Evolutionary conservation across 2,329 filamentous ascomycete species (phyloP).

Genomic region (Aureobasidium sp.): DNA sequence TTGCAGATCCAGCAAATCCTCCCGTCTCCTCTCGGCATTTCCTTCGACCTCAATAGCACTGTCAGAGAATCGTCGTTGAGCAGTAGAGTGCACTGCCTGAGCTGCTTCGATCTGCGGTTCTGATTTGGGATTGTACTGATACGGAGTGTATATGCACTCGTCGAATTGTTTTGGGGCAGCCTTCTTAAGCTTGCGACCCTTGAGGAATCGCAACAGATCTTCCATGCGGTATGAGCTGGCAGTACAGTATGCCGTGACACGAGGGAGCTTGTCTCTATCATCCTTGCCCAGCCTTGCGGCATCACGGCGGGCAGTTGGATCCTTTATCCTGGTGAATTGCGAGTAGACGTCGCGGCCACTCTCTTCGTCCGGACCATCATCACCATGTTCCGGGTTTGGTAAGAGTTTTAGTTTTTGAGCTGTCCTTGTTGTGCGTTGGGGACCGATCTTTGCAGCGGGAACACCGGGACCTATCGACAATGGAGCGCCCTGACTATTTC

Average conservation of each 20-base stretch:
- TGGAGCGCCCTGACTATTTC: constrained; percentile 71
- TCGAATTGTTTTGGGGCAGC: constrained; percentile 89
- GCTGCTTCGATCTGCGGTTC: constrained; percentile 23
- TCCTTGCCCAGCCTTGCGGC: constrained; percentile 89
- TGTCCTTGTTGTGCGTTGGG: constrained; percentile 89
- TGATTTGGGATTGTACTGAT: constrained; percentile 56
- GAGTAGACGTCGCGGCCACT: constrained; percentile 94
- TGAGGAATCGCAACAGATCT: constrained; percentile 80
- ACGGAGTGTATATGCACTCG: constrained; percentile 95
- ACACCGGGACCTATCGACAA: constrained; percentile 35
- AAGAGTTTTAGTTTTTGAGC: constrained; percentile 97
- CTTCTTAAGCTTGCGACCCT: constrained; percentile 72
- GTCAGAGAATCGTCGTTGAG: constrained; percentile 62
- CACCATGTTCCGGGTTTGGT: constrained; percentile 77
- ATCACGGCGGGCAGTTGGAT: constrained; percentile 85
- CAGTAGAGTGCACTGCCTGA: constrained; percentile 31
- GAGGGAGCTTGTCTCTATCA: constrained; percentile 75
- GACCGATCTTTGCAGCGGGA: constrained; percentile 69
- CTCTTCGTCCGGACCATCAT: constrained; percentile 75
- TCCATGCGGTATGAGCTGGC: constrained; percentile 89
- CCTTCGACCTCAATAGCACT: constrained; percentile 64
- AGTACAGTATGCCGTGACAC: constrained; percentile 95
- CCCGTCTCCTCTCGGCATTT: constrained; percentile 29
- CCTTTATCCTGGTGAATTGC: constrained; percentile 96
- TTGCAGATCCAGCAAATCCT: constrained; percentile 31